Base-by-base conservation (phyloP, 768 basidiomycete genomes). In the Mrakia hoshinonis region DNA sequence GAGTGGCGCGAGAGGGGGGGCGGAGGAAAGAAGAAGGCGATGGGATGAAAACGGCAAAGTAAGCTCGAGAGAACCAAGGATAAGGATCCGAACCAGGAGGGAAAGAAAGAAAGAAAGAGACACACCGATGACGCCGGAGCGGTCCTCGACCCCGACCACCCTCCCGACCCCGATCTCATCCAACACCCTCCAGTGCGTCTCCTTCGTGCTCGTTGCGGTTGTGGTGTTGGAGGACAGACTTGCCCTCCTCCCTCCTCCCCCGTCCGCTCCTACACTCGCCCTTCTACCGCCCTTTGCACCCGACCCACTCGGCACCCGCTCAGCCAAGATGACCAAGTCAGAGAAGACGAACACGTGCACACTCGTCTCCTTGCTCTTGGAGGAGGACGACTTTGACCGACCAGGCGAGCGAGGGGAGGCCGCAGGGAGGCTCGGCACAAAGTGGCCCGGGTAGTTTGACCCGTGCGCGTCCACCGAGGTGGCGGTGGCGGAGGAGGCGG, bases 251-350 rank as follows among this genome's bases (percentile, higher is more conserved):
- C 38, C 54, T 29, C 79, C 74, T 52, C 34, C 60, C 64, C 22
- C 43, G 61, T 31, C 38, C 34, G 26, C 61, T 54, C 67, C 69
- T 77, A 73, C 73, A 73, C 79, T 77, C 77, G n/a, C 52, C 70
- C n/a, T 39, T 66, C 48, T 77, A 70, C 29, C 70, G 46, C 13
- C 75, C 71, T 69, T 62, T n/a, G n/a, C 26, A 62, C 12, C 61
- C 36, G 18, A 1, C 38, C 61, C 3, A 18, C 26, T 39, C 61
- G 73, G 58, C 0, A 72, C 73, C n/a, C 81, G 79, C 29, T 79
- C 79, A 22, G 85, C 83, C 36, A 91, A 77, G n/a, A 91, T 74
- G 61, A 89, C 77, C 39, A 91, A 69, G 77, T 92, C 90, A 22
- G 85, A 85, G 79, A 91, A 90, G 18, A 89, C 83, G 68, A 85